Base-by-base conservation (phyloP, 2,329 filamentous ascomycete genomes). In the Neofusicoccum parvum region DNA sequence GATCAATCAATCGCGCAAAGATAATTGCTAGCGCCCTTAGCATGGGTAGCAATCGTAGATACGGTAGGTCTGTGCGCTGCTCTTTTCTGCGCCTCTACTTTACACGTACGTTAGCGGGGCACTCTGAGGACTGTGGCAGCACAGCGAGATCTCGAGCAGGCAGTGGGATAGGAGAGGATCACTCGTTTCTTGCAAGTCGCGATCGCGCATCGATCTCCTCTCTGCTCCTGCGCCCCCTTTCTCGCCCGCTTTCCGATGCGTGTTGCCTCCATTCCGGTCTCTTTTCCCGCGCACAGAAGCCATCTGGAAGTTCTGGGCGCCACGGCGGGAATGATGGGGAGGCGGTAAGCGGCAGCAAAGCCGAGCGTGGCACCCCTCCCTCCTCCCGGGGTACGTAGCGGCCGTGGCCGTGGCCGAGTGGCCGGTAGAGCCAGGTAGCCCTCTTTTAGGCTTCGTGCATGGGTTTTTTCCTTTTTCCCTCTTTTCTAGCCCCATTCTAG, bases 321-420 rank as follows among this genome's bases (percentile, higher is more conserved):
- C 23, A 23, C 23, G 43, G 43, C 32, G 56, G 41, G 32, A 34
- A 60, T 48, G 43, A 46, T 14, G 43, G 41, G 34, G 36, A 62
- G 37, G 59, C 59, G 59, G 59, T 62, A 62, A 62, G 59, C 59
- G 59, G 59, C 34, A 51, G 59, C 59, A 51, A 62, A 51, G 59
- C 59, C 48, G 59, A 62, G 59, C 59, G 34, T 50, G 45, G 56
- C 56, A 48, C 27, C 41, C 56, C 41, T 36, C 14, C 41, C n/a
- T 39, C 37, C 45, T 17, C 39, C 37, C 23, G 45, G 45, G 45
- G 45, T 49, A 49, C 45, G 45, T 49, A 49, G 45, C 45, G 45
- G 45, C 45, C 45, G 48, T 20, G 43, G 14, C 43, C 43, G 43
- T 46, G 39, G 39, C 39, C 39, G 39, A 41, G 17, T 27, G 46